These are phyloP conservation scores for Metschnikowia kunwiensis DNA, from an alignment of 805 yeast species.

Conservation along the genomic window DNA sequence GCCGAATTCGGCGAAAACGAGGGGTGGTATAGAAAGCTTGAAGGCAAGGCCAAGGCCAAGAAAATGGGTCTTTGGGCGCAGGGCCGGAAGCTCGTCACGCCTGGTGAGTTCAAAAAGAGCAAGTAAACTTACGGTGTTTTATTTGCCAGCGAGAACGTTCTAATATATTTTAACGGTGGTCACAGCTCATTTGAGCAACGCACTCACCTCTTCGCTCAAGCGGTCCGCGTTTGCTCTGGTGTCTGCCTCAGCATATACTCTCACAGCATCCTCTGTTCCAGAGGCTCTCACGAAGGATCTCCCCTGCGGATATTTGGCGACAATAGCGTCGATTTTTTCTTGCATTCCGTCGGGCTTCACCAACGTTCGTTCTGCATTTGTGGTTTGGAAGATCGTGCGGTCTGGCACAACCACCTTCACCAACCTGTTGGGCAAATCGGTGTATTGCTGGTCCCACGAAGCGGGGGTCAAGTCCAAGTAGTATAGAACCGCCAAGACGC, in stretches of 20 bases:
- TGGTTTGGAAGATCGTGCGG: constrained; percentile 73
- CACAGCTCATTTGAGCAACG: constrained; percentile 19
- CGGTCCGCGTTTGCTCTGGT: constrained; percentile 31
- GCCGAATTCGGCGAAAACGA: constrained; percentile 87
- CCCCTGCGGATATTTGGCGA: constrained; percentile 54
- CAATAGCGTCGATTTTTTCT: constrained; percentile 60
- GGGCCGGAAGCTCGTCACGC: constrained; percentile 53
- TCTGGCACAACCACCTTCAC: constrained; percentile 82
- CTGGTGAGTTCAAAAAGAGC: constrained; percentile 69
- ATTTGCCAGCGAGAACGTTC: no score
- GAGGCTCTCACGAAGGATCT: constrained; percentile 95
- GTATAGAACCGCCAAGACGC: constrained; percentile 63
- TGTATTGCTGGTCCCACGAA: constrained; percentile 74
- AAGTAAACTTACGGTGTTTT: not conserved
- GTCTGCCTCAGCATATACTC: constrained; percentile 89
- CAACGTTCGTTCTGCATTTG: constrained; percentile 85
- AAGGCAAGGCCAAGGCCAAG: constrained; percentile 53
- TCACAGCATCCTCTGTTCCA: constrained; percentile 96
- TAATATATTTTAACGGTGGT: no score
- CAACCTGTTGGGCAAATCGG: constrained; percentile 83
- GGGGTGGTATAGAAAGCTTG: constrained; percentile 53
- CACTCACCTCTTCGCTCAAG: constrained; percentile 29
- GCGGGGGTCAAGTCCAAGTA: constrained; percentile 56
- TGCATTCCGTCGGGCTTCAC: constrained; percentile 79
- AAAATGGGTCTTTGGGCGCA: constrained; percentile 70